phyloP scores from a whole-genome alignment of 495 filamentous ascomycete species.

The Daldinia concentrica region DNA sequence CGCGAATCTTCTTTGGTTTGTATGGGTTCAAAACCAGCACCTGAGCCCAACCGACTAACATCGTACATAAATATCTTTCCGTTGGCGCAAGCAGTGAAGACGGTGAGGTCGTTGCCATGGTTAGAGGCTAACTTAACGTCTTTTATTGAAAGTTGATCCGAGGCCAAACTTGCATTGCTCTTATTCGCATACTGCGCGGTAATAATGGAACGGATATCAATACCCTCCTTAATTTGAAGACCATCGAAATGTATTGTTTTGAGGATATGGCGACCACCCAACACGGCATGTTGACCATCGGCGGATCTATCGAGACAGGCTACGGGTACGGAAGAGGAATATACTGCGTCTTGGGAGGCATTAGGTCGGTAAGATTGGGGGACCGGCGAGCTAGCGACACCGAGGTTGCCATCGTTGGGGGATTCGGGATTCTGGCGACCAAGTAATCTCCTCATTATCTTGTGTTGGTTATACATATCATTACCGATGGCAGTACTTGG shows the following conservation, averaged over 20 bases:
- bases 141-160: conserved; percentile 80
- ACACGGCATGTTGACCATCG: conserved; percentile 76
- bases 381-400: conserved; percentile 50
- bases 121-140: conserved; percentile 84
- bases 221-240: conserved; percentile 74
- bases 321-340: conserved; percentile 77
- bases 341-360: conserved; percentile 76
- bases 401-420: conserved; percentile 48
- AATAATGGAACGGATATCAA: conserved; percentile 83
- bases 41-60: conserved; percentile 65
- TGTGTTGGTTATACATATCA: conserved; percentile 55
- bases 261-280: conserved; percentile 84
- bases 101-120: conserved; percentile 56
- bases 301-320: conserved; percentile 80
- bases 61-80: conserved; percentile 91
- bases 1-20: conserved; percentile 81
- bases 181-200: conserved; percentile 72
- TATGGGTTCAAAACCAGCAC: conserved; percentile 73
- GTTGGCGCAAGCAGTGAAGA: conserved; percentile 85
- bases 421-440: conserved; percentile 54
- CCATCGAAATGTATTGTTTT: conserved; percentile 81
- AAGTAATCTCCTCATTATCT: conserved; percentile 63
- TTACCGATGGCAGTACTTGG: conserved; percentile 38
- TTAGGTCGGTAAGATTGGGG: conserved; percentile 62
- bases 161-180: conserved; percentile 59